Percentiles rank a stretch among this genome's conserved stretches.
phyloP scores from a whole-genome alignment of 345 rosid genomes.

The Limnanthes douglasii region DNA sequence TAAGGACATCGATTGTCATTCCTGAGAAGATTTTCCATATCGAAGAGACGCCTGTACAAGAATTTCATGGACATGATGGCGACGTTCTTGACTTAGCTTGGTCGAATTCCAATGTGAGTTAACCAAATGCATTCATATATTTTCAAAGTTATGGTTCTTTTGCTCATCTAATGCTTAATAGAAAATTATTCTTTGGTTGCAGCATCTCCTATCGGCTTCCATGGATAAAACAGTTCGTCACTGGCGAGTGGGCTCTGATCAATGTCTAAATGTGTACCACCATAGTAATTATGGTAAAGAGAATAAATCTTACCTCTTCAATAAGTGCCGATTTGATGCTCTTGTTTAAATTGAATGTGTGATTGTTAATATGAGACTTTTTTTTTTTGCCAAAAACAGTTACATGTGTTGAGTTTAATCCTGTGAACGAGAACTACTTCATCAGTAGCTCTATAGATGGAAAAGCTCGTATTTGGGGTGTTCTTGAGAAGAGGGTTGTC shows the following conservation, averaged over 20 bases:
- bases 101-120: slow-evolving; percentile 75
- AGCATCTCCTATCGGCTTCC: slow-evolving; percentile 70
- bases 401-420: slow-evolving; percentile 80
- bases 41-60: slow-evolving; percentile 56
- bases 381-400: slow-evolving; percentile 29
- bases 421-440: slow-evolving; percentile 50
- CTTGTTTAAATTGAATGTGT: too few relatives aligned
- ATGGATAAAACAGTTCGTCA: slow-evolving; percentile 64
- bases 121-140: too few relatives aligned
- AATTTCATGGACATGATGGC: slow-evolving; percentile 49
- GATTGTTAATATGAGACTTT: too few relatives aligned
- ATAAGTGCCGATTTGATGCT: not conserved
- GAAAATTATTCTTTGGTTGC: slow-evolving; percentile 13
- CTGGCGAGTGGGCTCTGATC: slow-evolving; percentile 46
- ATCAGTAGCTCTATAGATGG: slow-evolving; percentile 90
- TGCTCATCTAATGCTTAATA: too few relatives aligned
- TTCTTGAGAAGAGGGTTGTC: slow-evolving; percentile 46
- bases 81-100: slow-evolving; percentile 75
- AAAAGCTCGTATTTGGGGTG: slow-evolving; percentile 87
- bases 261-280: slow-evolving; percentile 37
- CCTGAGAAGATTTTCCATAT: slow-evolving; percentile 58
- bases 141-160: not conserved
- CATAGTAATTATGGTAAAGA: slow-evolving; percentile 58
- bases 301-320: not conserved
- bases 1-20: slow-evolving; percentile 22